phyloP scores from a whole-genome alignment of 768 basidiomycete species.

The Rhodosporidiobolus odoratus region DNA sequence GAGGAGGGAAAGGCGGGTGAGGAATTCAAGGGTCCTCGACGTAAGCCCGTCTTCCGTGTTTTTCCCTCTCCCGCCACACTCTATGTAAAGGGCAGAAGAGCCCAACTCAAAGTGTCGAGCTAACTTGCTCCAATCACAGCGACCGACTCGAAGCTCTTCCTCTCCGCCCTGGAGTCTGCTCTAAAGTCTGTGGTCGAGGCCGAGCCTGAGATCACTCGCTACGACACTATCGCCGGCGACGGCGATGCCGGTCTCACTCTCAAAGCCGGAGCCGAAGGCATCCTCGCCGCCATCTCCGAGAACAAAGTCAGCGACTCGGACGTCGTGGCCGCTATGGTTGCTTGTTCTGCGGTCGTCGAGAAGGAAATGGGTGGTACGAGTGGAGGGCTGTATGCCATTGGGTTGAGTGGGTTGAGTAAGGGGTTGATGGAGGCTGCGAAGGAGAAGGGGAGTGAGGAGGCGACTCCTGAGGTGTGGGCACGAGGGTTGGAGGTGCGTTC shows the following conservation, averaged over 20 bases:
- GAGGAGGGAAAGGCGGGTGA: constrained; percentile 1
- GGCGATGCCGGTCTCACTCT: constrained; percentile 66
- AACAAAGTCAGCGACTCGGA: constrained; percentile 28
- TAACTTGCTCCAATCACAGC: background rate
- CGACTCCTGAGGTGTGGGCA: constrained; percentile 34
- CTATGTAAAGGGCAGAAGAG: too few relatives aligned
- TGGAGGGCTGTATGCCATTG: constrained; percentile 42
- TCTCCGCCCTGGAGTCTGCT: constrained; percentile 43
- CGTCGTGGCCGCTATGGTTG: constrained; percentile 37
- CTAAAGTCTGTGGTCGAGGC: constrained; percentile 61
- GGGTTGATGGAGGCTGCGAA: constrained; percentile 33
- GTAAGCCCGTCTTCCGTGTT: constrained; percentile 8
- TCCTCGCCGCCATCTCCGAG: constrained; percentile 19
- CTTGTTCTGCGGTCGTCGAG: constrained; percentile 39
- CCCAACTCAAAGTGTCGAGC: too few relatives aligned
- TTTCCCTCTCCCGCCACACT: too few relatives aligned
- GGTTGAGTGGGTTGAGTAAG: constrained; percentile 41
- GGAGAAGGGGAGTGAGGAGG: constrained; percentile 15
- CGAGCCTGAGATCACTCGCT: constrained; percentile 82
- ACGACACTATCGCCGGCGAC: constrained; percentile 89
- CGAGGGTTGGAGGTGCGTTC: constrained; percentile 34
- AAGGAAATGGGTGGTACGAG: constrained; percentile 42
- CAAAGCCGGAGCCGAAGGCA: constrained; percentile 56
- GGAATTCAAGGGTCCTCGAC: constrained; percentile 30
- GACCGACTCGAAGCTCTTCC: constrained; percentile 35